Evolutionary conservation across 1,284 basidiomycete species (phyloP), one percentile per base, ranked within the genome.

Genomic region (Ceratobasidium sp.): DNA sequence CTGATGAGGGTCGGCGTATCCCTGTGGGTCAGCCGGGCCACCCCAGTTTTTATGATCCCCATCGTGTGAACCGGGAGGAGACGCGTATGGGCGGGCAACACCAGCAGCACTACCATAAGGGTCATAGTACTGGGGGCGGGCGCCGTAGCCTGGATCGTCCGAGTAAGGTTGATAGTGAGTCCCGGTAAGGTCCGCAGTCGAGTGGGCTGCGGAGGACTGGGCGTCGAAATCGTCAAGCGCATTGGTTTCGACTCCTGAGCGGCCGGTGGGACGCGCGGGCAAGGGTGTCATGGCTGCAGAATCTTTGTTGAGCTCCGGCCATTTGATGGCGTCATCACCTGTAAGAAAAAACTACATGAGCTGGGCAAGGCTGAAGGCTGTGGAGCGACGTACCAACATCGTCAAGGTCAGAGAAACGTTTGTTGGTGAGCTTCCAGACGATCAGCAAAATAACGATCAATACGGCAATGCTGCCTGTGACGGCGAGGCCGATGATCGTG

Each of bases 341-440:
- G 79, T 22, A 74, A 16, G 61, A 75, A 7, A 68, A 39, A 61
- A 61, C 19, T 54, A 29, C 13, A 58, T 72, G n/a, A 39, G 62
- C 53, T 22, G 22, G 61, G 62, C 76, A 56, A 74, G 69, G 71
- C 73, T 75, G 51, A 62, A 62, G 46, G 68, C 73, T 76, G 74
- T 29, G 56, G 31, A 34, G 74, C 77, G 54, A 53, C 56, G 65
- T 51, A 87, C 90, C 89, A 83, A 91, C 90, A 48, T 78, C 79
- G 79, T 93, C 90, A 79, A 91, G 92, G 77, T 91, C 89, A 71
- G 83, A 78, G 80, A 89, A 88, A 76, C 90, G 88, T 81, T 93
- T 94, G 78, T 90, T 86, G 1, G 89, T 91, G 80, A 93, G 88
- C 81, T 94, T 94, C 92, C 92, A 94, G 49, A 92, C 83, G 77